Conservation (phyloP, 192 early-diverging fungal species). For the Coemansia sp. region DNA sequence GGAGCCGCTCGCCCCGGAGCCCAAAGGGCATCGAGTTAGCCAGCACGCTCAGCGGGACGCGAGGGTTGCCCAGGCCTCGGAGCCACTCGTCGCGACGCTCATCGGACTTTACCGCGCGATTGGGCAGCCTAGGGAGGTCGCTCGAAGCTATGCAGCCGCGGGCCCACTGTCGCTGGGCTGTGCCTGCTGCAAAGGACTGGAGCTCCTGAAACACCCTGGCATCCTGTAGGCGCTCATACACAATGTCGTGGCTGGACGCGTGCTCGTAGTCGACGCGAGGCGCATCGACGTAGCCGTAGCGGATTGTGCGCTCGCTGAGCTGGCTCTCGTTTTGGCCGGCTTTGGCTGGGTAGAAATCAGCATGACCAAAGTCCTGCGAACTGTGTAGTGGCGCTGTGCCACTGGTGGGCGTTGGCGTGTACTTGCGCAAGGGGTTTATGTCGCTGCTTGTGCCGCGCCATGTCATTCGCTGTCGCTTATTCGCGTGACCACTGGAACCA, state of each 20-base stretch:
- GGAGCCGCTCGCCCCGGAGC: constrained; percentile 61
- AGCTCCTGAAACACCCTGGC: constrained; percentile 38
- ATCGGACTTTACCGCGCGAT: constrained; percentile 22
- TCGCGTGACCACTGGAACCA: constrained; percentile 1
- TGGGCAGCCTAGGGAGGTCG: constrained; percentile 19
- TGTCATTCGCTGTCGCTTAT: constrained; percentile 13
- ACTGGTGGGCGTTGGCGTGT: constrained; percentile 29
- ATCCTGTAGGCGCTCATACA: constrained; percentile 45
- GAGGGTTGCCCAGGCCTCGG: constrained; percentile 35
- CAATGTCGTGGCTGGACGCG: constrained; percentile 32
- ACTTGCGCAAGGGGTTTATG: constrained; percentile 43
- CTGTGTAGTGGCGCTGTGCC: constrained; percentile 37
- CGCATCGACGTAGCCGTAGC: constrained; percentile 63
- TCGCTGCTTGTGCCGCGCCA: constrained; percentile 17
- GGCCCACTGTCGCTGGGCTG: constrained; percentile 35
- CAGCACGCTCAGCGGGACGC: constrained; percentile 36
- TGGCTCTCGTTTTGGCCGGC: constrained; percentile 47
- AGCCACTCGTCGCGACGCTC: constrained; percentile 49
- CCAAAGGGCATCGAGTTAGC: constrained; percentile 31
- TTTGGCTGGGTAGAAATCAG: constrained; percentile 61
- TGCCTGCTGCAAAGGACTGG: constrained; percentile 38
- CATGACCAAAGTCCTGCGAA: constrained; percentile 20
- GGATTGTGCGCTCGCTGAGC: constrained; percentile 62
- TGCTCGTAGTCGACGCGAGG: constrained; percentile 45
- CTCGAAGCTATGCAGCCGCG: constrained; percentile 2